Percentiles rank a stretch among this genome's conserved stretches.
Conservation (phyloP, 2,329 filamentous ascomycete genomes). For the Gyromitra esculenta region DNA sequence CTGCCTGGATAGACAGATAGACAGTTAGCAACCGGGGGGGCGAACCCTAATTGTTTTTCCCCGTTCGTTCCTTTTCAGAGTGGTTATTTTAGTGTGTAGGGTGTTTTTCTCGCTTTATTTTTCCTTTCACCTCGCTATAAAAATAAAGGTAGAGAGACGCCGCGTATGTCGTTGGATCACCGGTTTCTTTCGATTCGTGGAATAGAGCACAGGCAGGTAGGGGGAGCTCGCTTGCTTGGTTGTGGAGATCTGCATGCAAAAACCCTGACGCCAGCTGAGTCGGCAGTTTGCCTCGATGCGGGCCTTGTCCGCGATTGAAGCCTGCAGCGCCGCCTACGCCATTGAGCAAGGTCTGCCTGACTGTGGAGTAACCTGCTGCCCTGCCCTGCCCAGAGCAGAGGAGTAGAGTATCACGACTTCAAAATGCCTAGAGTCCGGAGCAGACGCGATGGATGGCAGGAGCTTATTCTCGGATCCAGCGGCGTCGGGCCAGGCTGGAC, state of each 20-base stretch:
- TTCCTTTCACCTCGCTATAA: not conserved
- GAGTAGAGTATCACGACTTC: not conserved
- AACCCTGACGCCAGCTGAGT: not conserved
- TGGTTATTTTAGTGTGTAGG: not conserved
- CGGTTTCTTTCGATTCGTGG: not conserved
- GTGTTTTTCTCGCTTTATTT: not conserved
- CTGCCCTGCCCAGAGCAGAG: no score
- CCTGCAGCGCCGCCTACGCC: slow-evolving; percentile 5
- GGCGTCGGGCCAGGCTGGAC: no score
- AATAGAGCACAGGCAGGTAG: not conserved
- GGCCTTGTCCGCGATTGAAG: not conserved
- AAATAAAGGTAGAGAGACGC: not conserved
- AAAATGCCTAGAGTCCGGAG: no score
- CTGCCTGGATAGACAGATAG: not conserved
- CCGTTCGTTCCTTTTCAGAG: not conserved
- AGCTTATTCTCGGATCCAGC: no score
- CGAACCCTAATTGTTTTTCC: not conserved
- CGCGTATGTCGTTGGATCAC: slow-evolving; percentile 8
- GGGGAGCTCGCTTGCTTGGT: not conserved
- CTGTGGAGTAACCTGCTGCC: no score
- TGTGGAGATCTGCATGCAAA: slow-evolving; percentile 17
- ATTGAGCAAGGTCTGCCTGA: not conserved
- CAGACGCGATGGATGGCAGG: no score
- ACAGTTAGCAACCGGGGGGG: not conserved
- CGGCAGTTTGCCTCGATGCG: not conserved